Base-by-base conservation (phyloP, 2,329 filamentous ascomycete species). In the Ploettnerulaceae sp. region DNA sequence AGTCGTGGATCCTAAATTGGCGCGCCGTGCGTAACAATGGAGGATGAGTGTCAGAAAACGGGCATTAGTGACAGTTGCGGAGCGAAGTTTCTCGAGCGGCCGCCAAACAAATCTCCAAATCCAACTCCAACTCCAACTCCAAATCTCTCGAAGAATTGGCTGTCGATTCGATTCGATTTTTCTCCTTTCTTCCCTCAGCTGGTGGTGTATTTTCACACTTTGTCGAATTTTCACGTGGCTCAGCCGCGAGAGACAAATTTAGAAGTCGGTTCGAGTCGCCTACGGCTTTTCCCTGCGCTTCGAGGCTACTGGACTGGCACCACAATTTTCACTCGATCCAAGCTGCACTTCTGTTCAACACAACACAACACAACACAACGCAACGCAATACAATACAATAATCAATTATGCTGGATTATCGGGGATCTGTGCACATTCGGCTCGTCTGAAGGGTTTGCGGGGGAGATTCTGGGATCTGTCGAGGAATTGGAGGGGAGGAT, bases 201-300 rank as follows among this genome's bases (percentile, higher is more conserved):
- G 17, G 7, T 26, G n/a, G n/a, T 28, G 12, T 21, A 7, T 11
- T 37, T 12, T 20, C 28, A 38, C 22, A 25, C 20, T 48, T 39
- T 21, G 29, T 45, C 22, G 35, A 39, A 15, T 14, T 28, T 57
- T 53, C 55, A 57, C 55, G 57, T 57, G 57, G 55, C 48, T 51
- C 55, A 53, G 57, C 54, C 51, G 55, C 49, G 52, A 41, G 26
- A 32, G 26, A 52, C 45, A 51, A 46, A 58, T 43, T 49, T 51
- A 57, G 51, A 45, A 54, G 45, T 37, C 32, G 35, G 20, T 22
- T 47, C 48, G 39, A 51, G 18, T 53, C 45, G 42, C 45, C 49
- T 45, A 33, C 17, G 26, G 26, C 14, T 34, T 14, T 11, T 29
- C 26, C 31, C 38, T 49, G 34, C 42, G 31, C 37, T 42, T 3